Conservation (phyloP, 495 filamentous ascomycete species). For the Penicillium herquei region DNA sequence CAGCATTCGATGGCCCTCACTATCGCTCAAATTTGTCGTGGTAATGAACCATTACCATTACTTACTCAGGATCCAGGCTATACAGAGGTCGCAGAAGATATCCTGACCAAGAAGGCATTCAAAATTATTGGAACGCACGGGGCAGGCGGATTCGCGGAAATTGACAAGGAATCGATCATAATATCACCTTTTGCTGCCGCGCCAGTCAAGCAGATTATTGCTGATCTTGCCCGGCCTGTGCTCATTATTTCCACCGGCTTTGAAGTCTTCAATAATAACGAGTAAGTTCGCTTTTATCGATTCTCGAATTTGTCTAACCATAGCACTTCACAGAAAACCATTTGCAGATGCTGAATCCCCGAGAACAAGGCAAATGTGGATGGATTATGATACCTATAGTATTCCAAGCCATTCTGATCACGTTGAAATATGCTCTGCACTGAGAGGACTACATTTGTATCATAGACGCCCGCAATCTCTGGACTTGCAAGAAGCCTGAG, state of each 20-base stretch:
- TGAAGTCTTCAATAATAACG: constrained; percentile 25
- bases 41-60: constrained; percentile 24
- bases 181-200: constrained; percentile 31
- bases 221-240: constrained; percentile 36
- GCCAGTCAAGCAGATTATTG: constrained; percentile 34
- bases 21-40: constrained; percentile 30
- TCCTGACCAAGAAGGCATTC: constrained; percentile 34
- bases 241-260: constrained; percentile 27
- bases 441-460: constrained; percentile 27
- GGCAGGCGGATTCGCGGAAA: constrained; percentile 38
- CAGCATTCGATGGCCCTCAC: constrained; percentile 35
- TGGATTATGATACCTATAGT: constrained; percentile 27
- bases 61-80: constrained; percentile 35
- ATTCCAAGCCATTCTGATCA: constrained; percentile 27
- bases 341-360: constrained; percentile 37
- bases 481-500: constrained; percentile 22
- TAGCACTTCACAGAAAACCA: constrained; percentile 26
- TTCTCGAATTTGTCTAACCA: constrained; percentile 25
- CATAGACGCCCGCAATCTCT: constrained; percentile 21
- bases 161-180: constrained; percentile 36
- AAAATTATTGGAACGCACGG: constrained; percentile 36
- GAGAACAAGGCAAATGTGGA: constrained; percentile 37
- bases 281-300: constrained; percentile 29
- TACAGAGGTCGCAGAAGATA: constrained; percentile 26
- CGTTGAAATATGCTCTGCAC: constrained; percentile 26